Base-by-base conservation (phyloP, 306 rosid species). In the Sesbania bispinosa region DNA sequence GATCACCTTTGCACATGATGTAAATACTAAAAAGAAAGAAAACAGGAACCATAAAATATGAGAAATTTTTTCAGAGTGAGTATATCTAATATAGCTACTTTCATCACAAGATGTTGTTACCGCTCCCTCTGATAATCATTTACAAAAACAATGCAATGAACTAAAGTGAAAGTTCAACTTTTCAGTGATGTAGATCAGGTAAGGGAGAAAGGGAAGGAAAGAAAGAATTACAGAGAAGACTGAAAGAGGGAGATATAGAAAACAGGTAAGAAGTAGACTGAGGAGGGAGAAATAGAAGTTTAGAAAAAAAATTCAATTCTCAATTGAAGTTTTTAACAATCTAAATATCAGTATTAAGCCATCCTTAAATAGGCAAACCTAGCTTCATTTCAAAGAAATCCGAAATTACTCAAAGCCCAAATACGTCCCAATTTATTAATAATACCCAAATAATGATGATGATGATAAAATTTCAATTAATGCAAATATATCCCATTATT, bases 201-300 rank as follows among this genome's bases (percentile, higher is more conserved):
- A 61, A 60, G 47, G 27, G 48, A 32, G 23, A 33, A 33, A 6
- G 3, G 59, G 8, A 66, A 67, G 39, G 39, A 43, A 24, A 30
- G n/a, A 11, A 24, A 36, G n/a, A 5, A 42, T 41, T 13, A 62
- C 6, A 35, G 30, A 42, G 62, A 29, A 14, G 26, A 43, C 41
- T 7, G 41, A 64, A 43, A 26, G 39, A 23, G 19, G 55, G 53
- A 21, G 57, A 9, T 26, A 43, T 4, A 43, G 70, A 43, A 55
- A 64, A 43, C 26, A 6, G 13, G 18, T 38, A 39, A 42, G 41
- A 39, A n/a, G 69, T 23, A 23, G 9, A 65, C 1, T 24, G 7
- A 62, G 15, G 70, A 43, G 27, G 23, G 57, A 53, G 8, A 65
- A 45, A 46, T 46, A 46, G 60, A 67, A 47, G 47, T 67, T 39